A percentile compares a stretch with the other conserved stretches of the same genome.
Conservation (phyloP, 768 basidiomycete genomes). For the Agrocybe pediades region DNA sequence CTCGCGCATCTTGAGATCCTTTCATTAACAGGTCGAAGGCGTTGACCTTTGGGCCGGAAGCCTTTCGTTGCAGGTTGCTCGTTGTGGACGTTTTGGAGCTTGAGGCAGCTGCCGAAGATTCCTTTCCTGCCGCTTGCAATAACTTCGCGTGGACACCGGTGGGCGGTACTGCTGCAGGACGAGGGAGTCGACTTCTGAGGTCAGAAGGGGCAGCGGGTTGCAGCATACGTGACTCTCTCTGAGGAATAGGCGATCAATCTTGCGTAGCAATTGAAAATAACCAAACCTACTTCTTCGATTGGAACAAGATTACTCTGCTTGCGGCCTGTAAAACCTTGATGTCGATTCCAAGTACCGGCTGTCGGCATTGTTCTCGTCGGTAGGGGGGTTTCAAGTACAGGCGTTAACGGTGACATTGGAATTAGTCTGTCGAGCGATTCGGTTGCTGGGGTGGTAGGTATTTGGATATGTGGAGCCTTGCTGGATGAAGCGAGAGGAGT, state of each 20-base stretch:
- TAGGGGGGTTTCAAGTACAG: conserved; percentile 49
- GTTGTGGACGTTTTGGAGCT: background rate
- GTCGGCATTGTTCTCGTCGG: conserved; percentile 16
- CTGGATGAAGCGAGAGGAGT: conserved; percentile 1
- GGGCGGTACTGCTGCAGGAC: conserved; percentile 21
- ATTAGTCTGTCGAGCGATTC: conserved; percentile 19
- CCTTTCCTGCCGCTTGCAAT: background rate
- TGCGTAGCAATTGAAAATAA: background rate
- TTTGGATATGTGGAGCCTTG: background rate
- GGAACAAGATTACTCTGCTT: conserved; percentile 9
- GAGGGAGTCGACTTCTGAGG: conserved; percentile 34
- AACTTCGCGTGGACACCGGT: conserved; percentile 3
- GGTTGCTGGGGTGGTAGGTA: conserved; percentile 21
- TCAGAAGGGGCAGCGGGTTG: conserved; percentile 11
- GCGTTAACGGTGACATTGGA: conserved; percentile 45
- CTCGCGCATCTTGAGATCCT: conserved; percentile 13
- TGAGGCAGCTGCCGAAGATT: conserved; percentile 4
- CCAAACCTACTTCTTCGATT: conserved; percentile 22
- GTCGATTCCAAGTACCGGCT: conserved; percentile 19
- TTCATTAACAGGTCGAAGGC: conserved; percentile 38
- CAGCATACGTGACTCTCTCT: conserved; percentile 12
- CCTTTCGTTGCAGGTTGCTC: background rate
- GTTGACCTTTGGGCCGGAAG: conserved; percentile 21
- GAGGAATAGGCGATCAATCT: background rate
- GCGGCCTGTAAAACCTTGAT: conserved; percentile 24